Evolutionary conservation across 2,329 filamentous ascomycete genomes (phyloP), one percentile per base, ranked within the genome.

Genomic region (Colletotrichum tabaci): DNA sequence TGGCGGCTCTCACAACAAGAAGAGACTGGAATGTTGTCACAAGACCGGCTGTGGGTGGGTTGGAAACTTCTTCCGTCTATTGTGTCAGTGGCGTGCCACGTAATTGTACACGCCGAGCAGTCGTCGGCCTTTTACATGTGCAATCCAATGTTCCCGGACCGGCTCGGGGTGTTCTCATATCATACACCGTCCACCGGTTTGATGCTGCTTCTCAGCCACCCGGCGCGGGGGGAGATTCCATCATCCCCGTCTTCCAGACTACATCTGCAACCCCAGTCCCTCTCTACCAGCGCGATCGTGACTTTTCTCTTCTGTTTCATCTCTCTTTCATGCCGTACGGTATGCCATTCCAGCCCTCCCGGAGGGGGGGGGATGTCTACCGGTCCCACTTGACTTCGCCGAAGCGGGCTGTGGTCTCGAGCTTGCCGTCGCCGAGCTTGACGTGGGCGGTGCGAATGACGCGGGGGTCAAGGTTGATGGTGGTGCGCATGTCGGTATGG

Each of bases 371-470:
- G 44, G 8, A 16, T 30, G 80, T 82, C 77, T 57, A 71, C 42
- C 15, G 56, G 70, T 80, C 80, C 88, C 88, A 90, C 74, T 84
- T 81, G 7, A 89, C 81, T 26, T 81, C 79, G 1, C 87, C 87
- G 66, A 89, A 87, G 55, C 83, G 81, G 50, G 84, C 83, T 65
- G 88, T 77, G 12, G 85, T 89, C 66, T 82, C 82, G 42, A 92
- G 82, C 77, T 86, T 87, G 71, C 87, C 87, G 71, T 89, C 86
- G 53, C 95, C 96, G 75, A 98, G 87, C 87, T 95, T 97, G 69
- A 98, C 95, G 72, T 96, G 91, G 35, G 91, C 92, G 77, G 95
- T 92, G 71, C 95, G 90, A 74, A 99, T 93, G 90, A 98, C 93
- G 68, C 96, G 88, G 50, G 96, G 96, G 84, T 99, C 96, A 76